A percentile compares a stretch with the other conserved stretches of the same genome.
phyloP scores from a whole-genome alignment of 106 monocot genomes.

The Allium sativum region DNA sequence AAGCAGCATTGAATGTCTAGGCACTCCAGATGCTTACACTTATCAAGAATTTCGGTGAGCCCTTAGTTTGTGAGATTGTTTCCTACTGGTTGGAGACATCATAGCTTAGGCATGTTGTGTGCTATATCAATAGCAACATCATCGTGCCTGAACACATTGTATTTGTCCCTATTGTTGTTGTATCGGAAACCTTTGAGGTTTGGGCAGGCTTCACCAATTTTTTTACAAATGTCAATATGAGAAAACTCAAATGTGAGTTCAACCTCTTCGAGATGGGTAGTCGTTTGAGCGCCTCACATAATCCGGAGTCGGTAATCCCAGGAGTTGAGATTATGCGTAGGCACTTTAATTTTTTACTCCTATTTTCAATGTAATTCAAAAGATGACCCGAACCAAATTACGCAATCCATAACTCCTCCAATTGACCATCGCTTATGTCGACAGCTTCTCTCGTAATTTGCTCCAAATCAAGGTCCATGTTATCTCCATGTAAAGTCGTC shows the following conservation, averaged over 20 bases:
- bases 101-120: conserved; percentile 27
- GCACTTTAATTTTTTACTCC: neutral
- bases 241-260: neutral
- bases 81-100: conserved; percentile 22
- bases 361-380: neutral
- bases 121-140: conserved; percentile 28
- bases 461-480: neutral
- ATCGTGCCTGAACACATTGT: neutral
- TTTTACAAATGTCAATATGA: neutral
- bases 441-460: neutral
- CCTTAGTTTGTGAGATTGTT: conserved; percentile 28
- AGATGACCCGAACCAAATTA: neutral
- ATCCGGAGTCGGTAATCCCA: neutral
- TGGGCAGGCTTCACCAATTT: neutral
- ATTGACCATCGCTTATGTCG: neutral
- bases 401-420: neutral
- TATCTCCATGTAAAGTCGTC: neutral
- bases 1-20: conserved; percentile 27
- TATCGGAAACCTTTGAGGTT: neutral
- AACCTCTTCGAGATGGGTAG: neutral
- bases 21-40: conserved; percentile 30
- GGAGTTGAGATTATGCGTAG: neutral
- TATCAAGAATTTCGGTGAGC: conserved; percentile 28
- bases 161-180: neutral
- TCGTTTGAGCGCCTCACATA: neutral